Base-by-base conservation (phyloP, 1,284 basidiomycete genomes). In the Tilletia walkeri region DNA sequence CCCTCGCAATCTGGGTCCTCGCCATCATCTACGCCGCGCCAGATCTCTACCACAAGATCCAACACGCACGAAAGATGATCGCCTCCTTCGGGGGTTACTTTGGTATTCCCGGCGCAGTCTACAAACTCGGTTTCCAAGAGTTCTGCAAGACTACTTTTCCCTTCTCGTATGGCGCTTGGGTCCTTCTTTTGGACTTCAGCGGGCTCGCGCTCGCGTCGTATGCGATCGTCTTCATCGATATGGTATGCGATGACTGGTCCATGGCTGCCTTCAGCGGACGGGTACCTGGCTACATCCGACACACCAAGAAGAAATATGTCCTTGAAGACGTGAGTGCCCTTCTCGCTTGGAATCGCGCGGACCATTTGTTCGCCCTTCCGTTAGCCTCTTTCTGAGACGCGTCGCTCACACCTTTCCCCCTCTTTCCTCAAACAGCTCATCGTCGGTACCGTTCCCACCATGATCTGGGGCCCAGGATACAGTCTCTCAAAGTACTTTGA, bases 191-290 rank as follows among this genome's bases (percentile, higher is more conserved):
- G 36, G 59, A 63, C 59, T 9, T 63, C 12, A 63, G 36, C 36
- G 59, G 59, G 16, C 59, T 63, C 59, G 36, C 18, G 9, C 59
- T 63, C 0, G 59, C 59, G 16, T 34, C 59, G 16, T 63, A 63
- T 38, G 38, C 59, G 59, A 63, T 63, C 30, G 59, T 63, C 9
- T 63, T 63, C 59, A 63, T 63, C 59, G 59, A 63, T 38, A 63
- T 63, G 59, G 59, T 63, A 18, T 63, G 59, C 59, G 59, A 63
- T 34, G 59, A 63, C 38, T 63, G 59, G 59, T 38, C 59, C 59
- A 63, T 63, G 59, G 36, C 30, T 38, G 59, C 59, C 9, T 63
- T 63, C 38, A 63, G 59, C n/a, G 59, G 59, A 18, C 59, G 59
- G 18, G 59, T 63, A 14, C 59, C 59, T 18, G 59, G 59, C 14